These are phyloP conservation scores for Aspergillus quadrilineatus DNA, from an alignment of 2,329 filamentous ascomycete species.

Conservation along the genomic window DNA sequence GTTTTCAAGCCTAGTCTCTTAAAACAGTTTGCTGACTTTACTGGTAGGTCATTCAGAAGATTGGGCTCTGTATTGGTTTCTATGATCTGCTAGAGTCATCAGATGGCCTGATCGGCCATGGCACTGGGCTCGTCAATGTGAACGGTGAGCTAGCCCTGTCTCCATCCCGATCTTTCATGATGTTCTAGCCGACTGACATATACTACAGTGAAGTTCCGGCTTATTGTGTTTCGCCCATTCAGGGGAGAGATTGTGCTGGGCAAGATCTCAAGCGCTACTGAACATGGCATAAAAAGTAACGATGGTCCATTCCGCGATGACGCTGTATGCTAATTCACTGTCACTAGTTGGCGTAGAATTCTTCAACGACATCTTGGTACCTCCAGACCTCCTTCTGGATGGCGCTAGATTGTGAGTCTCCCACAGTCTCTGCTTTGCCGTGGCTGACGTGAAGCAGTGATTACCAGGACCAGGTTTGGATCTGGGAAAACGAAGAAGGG, in stretches of 20 bases:
- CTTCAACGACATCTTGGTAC: constrained; percentile 88
- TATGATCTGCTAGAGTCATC: constrained; percentile 88
- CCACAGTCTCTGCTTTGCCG: neutral
- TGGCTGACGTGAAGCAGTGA: constrained; percentile 53
- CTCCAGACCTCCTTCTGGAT: constrained; percentile 69
- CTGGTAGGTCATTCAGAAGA: constrained; percentile 74
- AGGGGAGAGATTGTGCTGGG: constrained; percentile 89
- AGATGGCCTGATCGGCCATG: constrained; percentile 90
- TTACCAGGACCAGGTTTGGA: constrained; percentile 74
- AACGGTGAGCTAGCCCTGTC: constrained; percentile 62
- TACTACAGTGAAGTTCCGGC: constrained; percentile 76
- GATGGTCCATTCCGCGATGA: neutral
- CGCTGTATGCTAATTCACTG: constrained; percentile 15
- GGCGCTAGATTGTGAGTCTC: constrained; percentile 68
- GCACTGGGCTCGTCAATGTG: constrained; percentile 87
- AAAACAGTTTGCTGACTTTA: constrained; percentile 5
- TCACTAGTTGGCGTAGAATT: constrained; percentile 78
- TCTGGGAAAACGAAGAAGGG: constrained; percentile 74
- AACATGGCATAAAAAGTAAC: constrained; percentile 69
- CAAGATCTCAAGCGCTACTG: constrained; percentile 72
- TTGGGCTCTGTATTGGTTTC: constrained; percentile 89
- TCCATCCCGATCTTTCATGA: neutral
- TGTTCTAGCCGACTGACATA: neutral
- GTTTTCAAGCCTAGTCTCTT: neutral
- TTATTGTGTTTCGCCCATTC: constrained; percentile 93